phyloP scores from a whole-genome alignment of 495 filamentous ascomycete genomes.

The Daldinia bambusicola region DNA sequence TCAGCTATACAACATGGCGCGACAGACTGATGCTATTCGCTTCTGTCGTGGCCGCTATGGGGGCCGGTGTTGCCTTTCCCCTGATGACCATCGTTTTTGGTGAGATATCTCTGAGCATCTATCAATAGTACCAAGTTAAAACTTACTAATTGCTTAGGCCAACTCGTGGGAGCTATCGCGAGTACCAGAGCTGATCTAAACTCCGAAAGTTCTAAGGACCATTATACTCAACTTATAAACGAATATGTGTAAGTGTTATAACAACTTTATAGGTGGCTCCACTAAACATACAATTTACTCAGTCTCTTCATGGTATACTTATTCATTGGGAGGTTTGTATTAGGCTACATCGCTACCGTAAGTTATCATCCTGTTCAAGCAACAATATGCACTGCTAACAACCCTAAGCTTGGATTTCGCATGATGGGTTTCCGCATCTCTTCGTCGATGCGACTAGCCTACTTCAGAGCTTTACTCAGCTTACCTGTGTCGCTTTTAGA shows the following conservation, averaged over 20 bases:
- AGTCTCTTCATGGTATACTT: constrained; percentile 70
- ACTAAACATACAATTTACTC: constrained; percentile 5
- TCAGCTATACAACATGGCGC: constrained; percentile 59
- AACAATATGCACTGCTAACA: not conserved
- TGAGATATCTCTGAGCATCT: constrained; percentile 31
- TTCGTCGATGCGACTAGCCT: constrained; percentile 61
- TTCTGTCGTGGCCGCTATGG: constrained; percentile 58
- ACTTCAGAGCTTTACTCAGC: constrained; percentile 62
- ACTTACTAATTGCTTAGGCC: constrained; percentile 47
- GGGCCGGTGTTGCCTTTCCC: constrained; percentile 61
- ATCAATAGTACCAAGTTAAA: not conserved
- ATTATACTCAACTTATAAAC: constrained; percentile 37
- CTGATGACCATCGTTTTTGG: constrained; percentile 62
- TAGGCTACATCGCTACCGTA: constrained; percentile 67
- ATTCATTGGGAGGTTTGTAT: constrained; percentile 67
- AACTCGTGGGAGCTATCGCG: constrained; percentile 52
- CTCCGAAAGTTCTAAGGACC: constrained; percentile 25
- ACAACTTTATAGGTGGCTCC: not conserved
- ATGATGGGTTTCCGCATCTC: constrained; percentile 66
- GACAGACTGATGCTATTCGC: constrained; percentile 54
- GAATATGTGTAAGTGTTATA: constrained; percentile 43
- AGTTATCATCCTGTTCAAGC: constrained; percentile 32
- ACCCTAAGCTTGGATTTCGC: constrained; percentile 61
- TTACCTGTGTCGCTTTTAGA: constrained; percentile 66
- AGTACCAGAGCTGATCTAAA: constrained; percentile 30